phyloP scores from a whole-genome alignment of 2,329 filamentous ascomycete genomes.

The Alternaria triticina region DNA sequence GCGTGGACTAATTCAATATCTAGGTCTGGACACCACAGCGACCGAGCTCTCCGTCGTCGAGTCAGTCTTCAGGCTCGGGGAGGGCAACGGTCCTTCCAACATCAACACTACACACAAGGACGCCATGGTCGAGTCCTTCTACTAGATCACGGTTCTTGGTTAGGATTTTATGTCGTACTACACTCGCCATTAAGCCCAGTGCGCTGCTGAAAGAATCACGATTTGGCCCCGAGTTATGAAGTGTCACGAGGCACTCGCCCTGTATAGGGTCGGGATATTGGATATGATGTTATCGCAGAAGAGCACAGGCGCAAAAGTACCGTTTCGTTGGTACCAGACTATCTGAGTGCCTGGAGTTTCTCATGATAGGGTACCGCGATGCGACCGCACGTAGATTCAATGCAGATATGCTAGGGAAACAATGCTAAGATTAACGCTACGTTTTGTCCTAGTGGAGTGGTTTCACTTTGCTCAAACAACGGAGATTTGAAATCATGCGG shows the following conservation, averaged over 20 bases:
- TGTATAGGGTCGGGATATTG: neutral
- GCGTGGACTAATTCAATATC: neutral
- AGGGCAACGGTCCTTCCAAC: constrained; percentile 76
- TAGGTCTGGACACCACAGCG: constrained; percentile 89
- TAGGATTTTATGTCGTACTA: neutral
- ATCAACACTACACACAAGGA: constrained; percentile 91
- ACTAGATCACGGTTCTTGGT: constrained; percentile 62
- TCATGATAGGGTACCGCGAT: neutral
- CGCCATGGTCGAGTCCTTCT: constrained; percentile 98
- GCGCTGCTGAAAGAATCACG: neutral
- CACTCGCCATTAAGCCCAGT: neutral
- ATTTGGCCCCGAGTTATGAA: neutral
- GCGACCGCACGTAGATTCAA: neutral
- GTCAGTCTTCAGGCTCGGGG: constrained; percentile 91
- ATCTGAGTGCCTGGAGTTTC: neutral
- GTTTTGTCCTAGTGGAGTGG: neutral
- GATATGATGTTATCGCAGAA: neutral
- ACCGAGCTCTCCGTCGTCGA: constrained; percentile 97
- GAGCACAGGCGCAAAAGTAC: neutral
- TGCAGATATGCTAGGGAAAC: neutral
- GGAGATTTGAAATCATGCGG: neutral
- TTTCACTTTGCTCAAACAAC: neutral
- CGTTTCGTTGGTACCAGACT: neutral
- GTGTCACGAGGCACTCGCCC: neutral
- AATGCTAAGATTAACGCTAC: neutral